Percentiles rank a stretch among this genome's conserved stretches.
Evolutionary conservation across 1,284 basidiomycete genomes (phyloP).

Genomic region (Rhodofomes roseus): DNA sequence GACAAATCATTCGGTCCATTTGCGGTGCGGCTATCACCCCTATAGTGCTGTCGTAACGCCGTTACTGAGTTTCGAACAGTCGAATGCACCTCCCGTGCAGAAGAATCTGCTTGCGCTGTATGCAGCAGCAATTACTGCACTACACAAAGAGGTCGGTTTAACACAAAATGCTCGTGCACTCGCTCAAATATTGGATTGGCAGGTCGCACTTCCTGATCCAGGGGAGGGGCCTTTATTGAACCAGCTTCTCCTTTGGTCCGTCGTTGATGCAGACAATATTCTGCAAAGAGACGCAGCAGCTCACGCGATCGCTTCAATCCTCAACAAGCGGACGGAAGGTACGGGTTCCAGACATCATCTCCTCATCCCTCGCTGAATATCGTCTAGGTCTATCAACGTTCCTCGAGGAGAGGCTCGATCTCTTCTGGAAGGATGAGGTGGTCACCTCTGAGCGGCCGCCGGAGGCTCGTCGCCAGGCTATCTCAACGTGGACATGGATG

Average conservation of each 20-base stretch:
- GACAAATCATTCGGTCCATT: slow-evolving; percentile 42
- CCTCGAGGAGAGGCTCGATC: slow-evolving; percentile 27
- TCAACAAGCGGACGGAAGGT: slow-evolving; percentile 79
- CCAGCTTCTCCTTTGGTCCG: slow-evolving; percentile 55
- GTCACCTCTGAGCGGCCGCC: slow-evolving; percentile 23
- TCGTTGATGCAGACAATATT: slow-evolving; percentile 44
- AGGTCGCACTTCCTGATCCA: slow-evolving; percentile 48
- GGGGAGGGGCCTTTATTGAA: slow-evolving; percentile 51
- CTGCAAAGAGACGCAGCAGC: slow-evolving; percentile 58
- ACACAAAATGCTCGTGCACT: neutral
- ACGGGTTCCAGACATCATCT: slow-evolving; percentile 7
- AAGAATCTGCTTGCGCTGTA: slow-evolving; percentile 67
- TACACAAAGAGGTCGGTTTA: slow-evolving; percentile 60
- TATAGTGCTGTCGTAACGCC: too few species aligned
- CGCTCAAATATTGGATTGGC: neutral
- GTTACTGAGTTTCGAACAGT: slow-evolving; percentile 32
- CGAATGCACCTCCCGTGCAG: slow-evolving; percentile 41
- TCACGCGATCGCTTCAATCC: slow-evolving; percentile 60
- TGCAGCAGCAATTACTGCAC: slow-evolving; percentile 56
- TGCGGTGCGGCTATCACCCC: slow-evolving; percentile 33
- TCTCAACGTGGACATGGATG: slow-evolving; percentile 73
- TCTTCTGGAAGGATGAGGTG: slow-evolving; percentile 49
- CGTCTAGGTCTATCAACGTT: slow-evolving; percentile 24
- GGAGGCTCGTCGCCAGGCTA: slow-evolving; percentile 46
- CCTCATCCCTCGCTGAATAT: neutral